Evolutionary conservation across 495 filamentous ascomycete species (phyloP).

Genomic region (Talaromyces proteolyticus): DNA sequence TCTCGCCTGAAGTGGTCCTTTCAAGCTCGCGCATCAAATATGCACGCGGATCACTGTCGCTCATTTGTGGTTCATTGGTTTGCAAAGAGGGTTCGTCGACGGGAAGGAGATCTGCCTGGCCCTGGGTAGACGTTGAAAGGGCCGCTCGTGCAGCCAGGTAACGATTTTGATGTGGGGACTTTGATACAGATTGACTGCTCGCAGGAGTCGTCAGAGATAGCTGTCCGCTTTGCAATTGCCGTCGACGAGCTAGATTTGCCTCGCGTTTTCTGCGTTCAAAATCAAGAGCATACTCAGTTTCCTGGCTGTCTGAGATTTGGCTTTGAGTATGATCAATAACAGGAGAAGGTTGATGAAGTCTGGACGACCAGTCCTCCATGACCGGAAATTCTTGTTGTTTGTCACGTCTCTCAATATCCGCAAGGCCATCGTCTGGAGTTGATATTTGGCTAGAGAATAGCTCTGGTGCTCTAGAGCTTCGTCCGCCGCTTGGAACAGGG

Average conservation of each 20-base stretch:
- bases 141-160: slow-evolving; percentile 34
- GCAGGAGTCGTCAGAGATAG: slow-evolving; percentile 3
- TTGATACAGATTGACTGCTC: slow-evolving; percentile 1
- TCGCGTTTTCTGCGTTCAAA: slow-evolving; percentile 37
- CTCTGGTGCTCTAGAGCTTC: not conserved
- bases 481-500: not conserved
- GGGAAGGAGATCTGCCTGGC: not conserved
- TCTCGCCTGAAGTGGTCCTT: slow-evolving; percentile 5
- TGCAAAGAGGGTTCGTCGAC: not conserved
- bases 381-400: slow-evolving; percentile 27
- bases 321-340: not conserved
- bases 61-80: slow-evolving; percentile 14
- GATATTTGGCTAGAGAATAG: not conserved
- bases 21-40: slow-evolving; percentile 26
- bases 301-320: slow-evolving; percentile 8
- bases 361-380: slow-evolving; percentile 35
- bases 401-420: not conserved
- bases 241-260: slow-evolving; percentile 23
- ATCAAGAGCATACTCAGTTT: slow-evolving; percentile 31
- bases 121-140: slow-evolving; percentile 9
- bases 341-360: slow-evolving; percentile 19
- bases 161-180: slow-evolving; percentile 28
- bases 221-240: slow-evolving; percentile 8
- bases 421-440: not conserved
- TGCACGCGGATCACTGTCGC: slow-evolving; percentile 26